Evolutionary conservation across 2,329 filamentous ascomycete genomes (phyloP), one percentile per base, ranked within the genome.

Genomic region (Teratosphaeria epicoccoides): DNA sequence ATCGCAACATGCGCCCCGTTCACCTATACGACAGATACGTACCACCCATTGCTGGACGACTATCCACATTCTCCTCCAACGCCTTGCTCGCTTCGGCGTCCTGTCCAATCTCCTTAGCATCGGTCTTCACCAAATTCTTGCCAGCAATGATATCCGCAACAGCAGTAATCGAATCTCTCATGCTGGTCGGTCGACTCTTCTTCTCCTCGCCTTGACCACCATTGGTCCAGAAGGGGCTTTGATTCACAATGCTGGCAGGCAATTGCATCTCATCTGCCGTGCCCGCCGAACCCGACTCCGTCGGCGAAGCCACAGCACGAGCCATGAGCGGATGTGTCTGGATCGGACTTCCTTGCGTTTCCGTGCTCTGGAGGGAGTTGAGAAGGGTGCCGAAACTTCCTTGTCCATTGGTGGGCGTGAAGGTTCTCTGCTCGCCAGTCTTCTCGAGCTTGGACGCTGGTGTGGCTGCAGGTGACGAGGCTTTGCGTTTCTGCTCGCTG

Each of bases 11-110:
- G 14, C 14, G 3, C 44, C 25, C 25, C 23, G 12, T 24, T 46
- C 44, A 46, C 12, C 46, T 25, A 20, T 47, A 47, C 10, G 46
- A 47, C n/a, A 47, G 26, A 29, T 47, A 47, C 24, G 46, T 47
- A 12, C 46, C 46, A 7, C 46, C 26, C 6, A 6, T 28, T 6
- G 25, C n/a, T 2, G n/a, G 2, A 17, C 26, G 20, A 26, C 7
- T 24, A 23, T 29, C 46, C 46, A 22, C 24, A 6, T 23, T 28
- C 12, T 25, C 24, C 46, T 25, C 14, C 10, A 23, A 12, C 4
- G 17, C 24, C n/a, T 17, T 24, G 22, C 44, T 46, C 20, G 23
- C 12, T 10, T 46, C 22, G 22, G 25, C 23, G 4, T 24, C 23
- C 12, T 25, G 20, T 10, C n/a, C 33, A 4, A 40, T 9, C 33